phyloP scores from a whole-genome alignment of 2,329 filamentous ascomycete genomes.

The Berkeleyomyces rouxiae region DNA sequence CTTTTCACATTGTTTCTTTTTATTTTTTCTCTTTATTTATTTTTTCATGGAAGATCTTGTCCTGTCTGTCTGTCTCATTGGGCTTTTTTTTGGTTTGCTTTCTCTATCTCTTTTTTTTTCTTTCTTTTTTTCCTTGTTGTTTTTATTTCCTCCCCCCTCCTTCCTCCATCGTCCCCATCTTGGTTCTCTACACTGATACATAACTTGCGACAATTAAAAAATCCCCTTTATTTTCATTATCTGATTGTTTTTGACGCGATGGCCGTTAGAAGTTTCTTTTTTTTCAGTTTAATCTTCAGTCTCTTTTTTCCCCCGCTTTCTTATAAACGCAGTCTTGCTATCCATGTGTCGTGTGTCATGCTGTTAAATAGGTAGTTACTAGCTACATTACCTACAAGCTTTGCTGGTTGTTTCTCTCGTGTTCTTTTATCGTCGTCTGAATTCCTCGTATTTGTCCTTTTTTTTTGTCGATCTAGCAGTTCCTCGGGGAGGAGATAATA shows the following conservation, averaged over 20 bases:
- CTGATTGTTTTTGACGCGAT: too few relatives aligned
- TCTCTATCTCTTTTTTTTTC: not conserved
- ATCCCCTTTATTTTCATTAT: too few relatives aligned
- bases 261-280: not conserved
- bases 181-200: too few relatives aligned
- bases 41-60: not conserved
- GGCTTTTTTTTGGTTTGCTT: not conserved
- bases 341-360: too few relatives aligned
- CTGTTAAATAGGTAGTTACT: too few relatives aligned
- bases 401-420: too few relatives aligned
- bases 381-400: too few relatives aligned
- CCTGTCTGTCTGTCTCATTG: not conserved
- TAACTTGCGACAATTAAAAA: too few relatives aligned
- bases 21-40: not conserved
- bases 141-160: not conserved
- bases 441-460: too few relatives aligned
- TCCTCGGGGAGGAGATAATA: too few relatives aligned
- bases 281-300: not conserved
- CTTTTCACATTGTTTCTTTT: not conserved
- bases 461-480: too few relatives aligned
- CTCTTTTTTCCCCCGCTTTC: not conserved
- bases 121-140: not conserved
- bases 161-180: not conserved
- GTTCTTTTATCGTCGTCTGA: too few relatives aligned
- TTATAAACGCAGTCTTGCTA: not conserved